phyloP scores from a whole-genome alignment of 305 asterid genomes.

The Nicotiana rustica region DNA sequence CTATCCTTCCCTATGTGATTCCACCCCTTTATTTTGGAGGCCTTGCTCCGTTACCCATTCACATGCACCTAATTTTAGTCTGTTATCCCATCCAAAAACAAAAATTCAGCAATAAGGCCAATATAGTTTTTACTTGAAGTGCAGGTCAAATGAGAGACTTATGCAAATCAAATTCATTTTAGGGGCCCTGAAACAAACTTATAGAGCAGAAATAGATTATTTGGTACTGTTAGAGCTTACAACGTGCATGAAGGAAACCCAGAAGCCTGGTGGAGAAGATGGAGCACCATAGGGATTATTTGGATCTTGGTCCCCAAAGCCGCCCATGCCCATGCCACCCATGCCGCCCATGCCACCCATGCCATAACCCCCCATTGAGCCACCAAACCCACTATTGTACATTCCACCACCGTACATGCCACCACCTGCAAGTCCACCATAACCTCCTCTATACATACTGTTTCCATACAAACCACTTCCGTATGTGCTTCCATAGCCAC shows the following conservation, averaged over 20 bases:
- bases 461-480: conserved; percentile 91
- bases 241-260: conserved; percentile 94
- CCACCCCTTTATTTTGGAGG: conserved; percentile 18
- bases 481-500: conserved; percentile 61
- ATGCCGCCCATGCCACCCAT: conserved; percentile 84
- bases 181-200: not conserved
- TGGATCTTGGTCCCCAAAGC: conserved; percentile 89
- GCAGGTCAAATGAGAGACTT: not conserved
- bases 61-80: not conserved
- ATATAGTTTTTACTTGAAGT: not conserved
- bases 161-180: not conserved
- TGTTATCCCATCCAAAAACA: not conserved
- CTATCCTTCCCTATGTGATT: not conserved
- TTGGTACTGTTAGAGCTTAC: conserved; percentile 52
- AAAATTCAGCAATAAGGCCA: not conserved
- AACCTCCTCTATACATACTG: conserved; percentile 89
- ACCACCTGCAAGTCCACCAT: conserved; percentile 81
- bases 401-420: conserved; percentile 83
- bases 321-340: conserved; percentile 95
- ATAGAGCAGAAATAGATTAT: not conserved
- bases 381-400: conserved; percentile 76
- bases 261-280: conserved; percentile 85
- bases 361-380: conserved; percentile 83
- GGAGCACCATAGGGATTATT: conserved; percentile 92
- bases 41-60: not conserved